phyloP scores from a whole-genome alignment of 2,329 filamentous ascomycete species.

The Aspergillus versicolor region DNA sequence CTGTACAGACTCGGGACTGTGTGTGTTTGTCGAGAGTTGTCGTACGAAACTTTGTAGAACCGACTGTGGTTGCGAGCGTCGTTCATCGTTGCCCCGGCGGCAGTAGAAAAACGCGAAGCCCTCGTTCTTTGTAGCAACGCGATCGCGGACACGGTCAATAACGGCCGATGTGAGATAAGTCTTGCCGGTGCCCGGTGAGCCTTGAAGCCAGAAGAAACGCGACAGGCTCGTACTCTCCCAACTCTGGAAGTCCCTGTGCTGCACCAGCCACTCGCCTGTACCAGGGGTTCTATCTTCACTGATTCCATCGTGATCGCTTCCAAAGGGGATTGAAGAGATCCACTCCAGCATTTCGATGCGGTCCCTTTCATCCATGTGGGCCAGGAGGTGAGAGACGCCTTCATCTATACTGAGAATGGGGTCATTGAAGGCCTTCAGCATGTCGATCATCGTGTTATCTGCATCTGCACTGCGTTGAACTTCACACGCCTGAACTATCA shows the following conservation, averaged over 20 bases:
- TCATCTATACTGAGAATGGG: background rate
- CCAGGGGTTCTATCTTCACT: slow-evolving; percentile 11
- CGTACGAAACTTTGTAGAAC: slow-evolving; percentile 33
- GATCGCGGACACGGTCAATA: slow-evolving; percentile 23
- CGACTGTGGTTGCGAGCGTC: slow-evolving; percentile 25
- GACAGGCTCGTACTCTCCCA: slow-evolving; percentile 20
- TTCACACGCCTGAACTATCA: background rate
- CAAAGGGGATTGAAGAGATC: slow-evolving; percentile 20
- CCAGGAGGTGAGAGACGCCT: background rate
- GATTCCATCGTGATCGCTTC: slow-evolving; percentile 14
- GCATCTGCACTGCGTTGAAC: background rate
- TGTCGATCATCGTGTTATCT: background rate
- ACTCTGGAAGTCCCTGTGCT: slow-evolving; percentile 7
- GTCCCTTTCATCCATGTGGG: background rate
- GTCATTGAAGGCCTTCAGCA: background rate
- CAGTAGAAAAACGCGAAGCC: slow-evolving; percentile 6
- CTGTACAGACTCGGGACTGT: slow-evolving; percentile 15
- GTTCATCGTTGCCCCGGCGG: background rate
- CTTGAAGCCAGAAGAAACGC: slow-evolving; percentile 21
- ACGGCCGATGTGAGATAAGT: slow-evolving; percentile 26
- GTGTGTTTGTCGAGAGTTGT: slow-evolving; percentile 27
- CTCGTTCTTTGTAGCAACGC: background rate
- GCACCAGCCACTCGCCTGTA: slow-evolving; percentile 21
- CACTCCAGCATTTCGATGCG: slow-evolving; percentile 15
- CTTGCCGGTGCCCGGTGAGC: slow-evolving; percentile 28